phyloP scores from a whole-genome alignment of 2,329 filamentous ascomycete genomes.

The Penicillium sp. region DNA sequence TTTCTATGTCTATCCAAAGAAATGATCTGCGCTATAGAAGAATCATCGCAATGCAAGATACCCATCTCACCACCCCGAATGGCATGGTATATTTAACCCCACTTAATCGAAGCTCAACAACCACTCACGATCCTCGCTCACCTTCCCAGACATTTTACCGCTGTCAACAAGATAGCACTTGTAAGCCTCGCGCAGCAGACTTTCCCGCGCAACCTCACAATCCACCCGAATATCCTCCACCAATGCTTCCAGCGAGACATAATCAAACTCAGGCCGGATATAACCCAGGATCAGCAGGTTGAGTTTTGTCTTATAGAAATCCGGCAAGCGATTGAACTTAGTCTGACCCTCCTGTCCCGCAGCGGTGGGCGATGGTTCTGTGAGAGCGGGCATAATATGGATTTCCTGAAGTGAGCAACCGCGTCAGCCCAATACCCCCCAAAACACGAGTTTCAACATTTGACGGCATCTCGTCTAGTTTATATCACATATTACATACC shows the following conservation, averaged over 20 bases:
- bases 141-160: slow-evolving; percentile 24
- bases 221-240: slow-evolving; percentile 82
- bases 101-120: slow-evolving; percentile 25
- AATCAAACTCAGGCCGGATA: slow-evolving; percentile 82
- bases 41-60: not conserved
- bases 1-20: not conserved
- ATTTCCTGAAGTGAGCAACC: slow-evolving; percentile 52
- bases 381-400: slow-evolving; percentile 72
- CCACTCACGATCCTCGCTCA: slow-evolving; percentile 28
- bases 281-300: slow-evolving; percentile 75
- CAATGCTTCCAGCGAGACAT: slow-evolving; percentile 70
- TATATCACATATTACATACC: slow-evolving; percentile 30
- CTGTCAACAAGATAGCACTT: slow-evolving; percentile 32
- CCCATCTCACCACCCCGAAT: not conserved
- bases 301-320: slow-evolving; percentile 80
- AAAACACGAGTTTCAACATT: not conserved
- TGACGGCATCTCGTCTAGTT: not conserved
- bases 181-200: slow-evolving; percentile 60
- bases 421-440: not conserved
- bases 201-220: slow-evolving; percentile 69
- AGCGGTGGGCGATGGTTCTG: slow-evolving; percentile 30
- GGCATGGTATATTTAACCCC: not conserved
- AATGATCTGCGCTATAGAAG: not conserved
- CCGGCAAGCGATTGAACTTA: slow-evolving; percentile 42
- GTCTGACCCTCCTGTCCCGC: slow-evolving; percentile 18